Percentiles rank a stretch among this genome's conserved stretches.
Evolutionary conservation across 106 monocot species (phyloP).

Genomic region (Allium fistulosum): DNA sequence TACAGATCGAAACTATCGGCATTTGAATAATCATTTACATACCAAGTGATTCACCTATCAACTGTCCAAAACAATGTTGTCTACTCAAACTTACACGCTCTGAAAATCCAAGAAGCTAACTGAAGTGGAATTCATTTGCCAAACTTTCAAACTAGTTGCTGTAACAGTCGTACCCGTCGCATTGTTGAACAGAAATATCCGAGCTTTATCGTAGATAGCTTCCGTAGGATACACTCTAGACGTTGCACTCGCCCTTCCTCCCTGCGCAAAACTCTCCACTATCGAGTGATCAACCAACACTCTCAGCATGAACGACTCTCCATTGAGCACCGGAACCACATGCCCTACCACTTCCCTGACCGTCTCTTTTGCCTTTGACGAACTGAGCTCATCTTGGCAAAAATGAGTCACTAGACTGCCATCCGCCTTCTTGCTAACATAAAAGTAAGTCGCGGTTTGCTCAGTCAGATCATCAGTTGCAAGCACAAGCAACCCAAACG

Average conservation of each 20-base stretch:
- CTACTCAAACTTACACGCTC: not conserved
- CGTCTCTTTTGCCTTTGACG: slow-evolving; percentile 55
- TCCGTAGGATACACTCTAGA: slow-evolving; percentile 73
- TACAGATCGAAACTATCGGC: no score
- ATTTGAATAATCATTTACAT: no score
- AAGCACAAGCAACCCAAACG: slow-evolving; percentile 62
- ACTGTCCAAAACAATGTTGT: no score
- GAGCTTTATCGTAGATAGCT: slow-evolving; percentile 36
- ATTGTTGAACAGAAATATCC: slow-evolving; percentile 75
- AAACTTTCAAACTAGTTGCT: slow-evolving; percentile 38
- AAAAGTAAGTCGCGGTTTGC: slow-evolving; percentile 67
- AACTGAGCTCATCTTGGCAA: slow-evolving; percentile 76
- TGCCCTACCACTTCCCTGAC: slow-evolving; percentile 61
- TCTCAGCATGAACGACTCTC: slow-evolving; percentile 54
- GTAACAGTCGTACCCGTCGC: slow-evolving; percentile 41
- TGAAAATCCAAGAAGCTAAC: slow-evolving; percentile 1
- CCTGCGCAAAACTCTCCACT: slow-evolving; percentile 79
- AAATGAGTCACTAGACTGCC: slow-evolving; percentile 40
- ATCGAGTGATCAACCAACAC: slow-evolving; percentile 70
- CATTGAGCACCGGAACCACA: slow-evolving; percentile 59
- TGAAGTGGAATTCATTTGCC: slow-evolving; percentile 53
- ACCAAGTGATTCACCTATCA: no score
- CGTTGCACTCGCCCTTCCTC: slow-evolving; percentile 56
- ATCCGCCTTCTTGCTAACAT: slow-evolving; percentile 19
- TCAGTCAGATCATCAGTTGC: slow-evolving; percentile 29